Percentiles rank a stretch among this genome's conserved stretches.
Conservation (phyloP, 1,139 yeast genomes). For the Saccharomyces hybrid region DNA sequence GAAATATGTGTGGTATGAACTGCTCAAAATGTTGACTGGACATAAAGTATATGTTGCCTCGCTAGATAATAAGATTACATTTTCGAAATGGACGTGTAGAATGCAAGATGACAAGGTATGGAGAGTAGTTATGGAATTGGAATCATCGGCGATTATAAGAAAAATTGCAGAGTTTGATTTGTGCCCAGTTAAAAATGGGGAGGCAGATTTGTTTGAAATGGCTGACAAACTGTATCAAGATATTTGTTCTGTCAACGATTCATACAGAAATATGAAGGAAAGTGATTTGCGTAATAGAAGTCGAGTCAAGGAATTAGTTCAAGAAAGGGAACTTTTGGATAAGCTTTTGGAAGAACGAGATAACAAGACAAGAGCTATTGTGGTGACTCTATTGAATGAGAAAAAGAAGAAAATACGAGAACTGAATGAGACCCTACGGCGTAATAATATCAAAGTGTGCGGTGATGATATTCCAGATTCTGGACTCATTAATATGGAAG, state of each 20-base stretch:
- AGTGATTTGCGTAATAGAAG: neutral
- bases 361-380: slow-evolving; percentile 13
- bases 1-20: slow-evolving; percentile 19
- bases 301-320: slow-evolving; percentile 6
- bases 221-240: slow-evolving; percentile 14
- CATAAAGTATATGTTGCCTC: slow-evolving; percentile 7
- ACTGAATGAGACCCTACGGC: slow-evolving; percentile 6
- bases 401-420: slow-evolving; percentile 23
- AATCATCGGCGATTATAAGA: slow-evolving; percentile 14
- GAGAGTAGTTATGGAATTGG: slow-evolving; percentile 17
- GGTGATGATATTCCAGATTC: slow-evolving; percentile 14
- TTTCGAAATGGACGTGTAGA: slow-evolving; percentile 14
- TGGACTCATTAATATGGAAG: slow-evolving; percentile 15
- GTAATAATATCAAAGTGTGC: slow-evolving; percentile 1
- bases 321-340: slow-evolving; percentile 13
- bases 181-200: slow-evolving; percentile 8
- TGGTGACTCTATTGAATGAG: slow-evolving; percentile 22
- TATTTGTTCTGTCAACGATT: slow-evolving; percentile 12
- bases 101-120: slow-evolving; percentile 10
- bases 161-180: slow-evolving; percentile 19
- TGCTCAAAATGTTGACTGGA: slow-evolving; percentile 17
- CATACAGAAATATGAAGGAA: neutral
- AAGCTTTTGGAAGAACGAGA: slow-evolving; percentile 18
- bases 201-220: slow-evolving; percentile 23
- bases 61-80: slow-evolving; percentile 7